These are phyloP conservation scores for Eragrostis curvula DNA, from an alignment of 176 grass and related monocot genomes.

Conservation along the genomic window DNA sequence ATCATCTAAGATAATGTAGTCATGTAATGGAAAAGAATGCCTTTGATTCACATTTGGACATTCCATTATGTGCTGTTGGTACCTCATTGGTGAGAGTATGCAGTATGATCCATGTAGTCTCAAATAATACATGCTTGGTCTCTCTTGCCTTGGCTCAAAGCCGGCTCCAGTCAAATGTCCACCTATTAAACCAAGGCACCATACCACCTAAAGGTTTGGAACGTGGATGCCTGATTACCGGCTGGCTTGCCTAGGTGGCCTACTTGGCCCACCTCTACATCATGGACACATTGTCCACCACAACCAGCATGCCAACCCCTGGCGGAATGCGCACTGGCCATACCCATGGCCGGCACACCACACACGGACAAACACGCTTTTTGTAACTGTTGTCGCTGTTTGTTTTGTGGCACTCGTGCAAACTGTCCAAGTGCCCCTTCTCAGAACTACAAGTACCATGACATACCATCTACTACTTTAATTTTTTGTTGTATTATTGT, in stretches of 20 bases:
- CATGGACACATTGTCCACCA: neutral
- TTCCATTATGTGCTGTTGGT: neutral
- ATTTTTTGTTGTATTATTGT: neutral
- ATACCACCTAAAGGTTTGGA: neutral
- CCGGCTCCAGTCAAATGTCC: neutral
- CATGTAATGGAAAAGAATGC: neutral
- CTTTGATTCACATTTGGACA: neutral
- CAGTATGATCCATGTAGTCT: neutral
- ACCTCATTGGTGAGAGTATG: neutral
- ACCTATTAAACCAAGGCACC: neutral
- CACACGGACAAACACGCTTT: neutral
- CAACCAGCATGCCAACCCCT: neutral
- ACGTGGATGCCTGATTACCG: neutral
- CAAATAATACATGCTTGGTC: neutral
- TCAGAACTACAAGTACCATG: constrained; percentile 11
- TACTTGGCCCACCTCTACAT: neutral
- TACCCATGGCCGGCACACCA: no score
- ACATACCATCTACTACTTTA: constrained; percentile 5
- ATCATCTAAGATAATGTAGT: neutral
- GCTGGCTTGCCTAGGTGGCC: neutral
- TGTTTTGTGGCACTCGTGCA: neutral
- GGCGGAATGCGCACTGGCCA: neutral
- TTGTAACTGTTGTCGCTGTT: neutral
- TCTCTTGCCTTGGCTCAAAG: neutral
- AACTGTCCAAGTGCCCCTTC: neutral